These are phyloP conservation scores for Candida golubevii DNA, from an alignment of 805 yeast genomes.

Conservation along the genomic window DNA sequence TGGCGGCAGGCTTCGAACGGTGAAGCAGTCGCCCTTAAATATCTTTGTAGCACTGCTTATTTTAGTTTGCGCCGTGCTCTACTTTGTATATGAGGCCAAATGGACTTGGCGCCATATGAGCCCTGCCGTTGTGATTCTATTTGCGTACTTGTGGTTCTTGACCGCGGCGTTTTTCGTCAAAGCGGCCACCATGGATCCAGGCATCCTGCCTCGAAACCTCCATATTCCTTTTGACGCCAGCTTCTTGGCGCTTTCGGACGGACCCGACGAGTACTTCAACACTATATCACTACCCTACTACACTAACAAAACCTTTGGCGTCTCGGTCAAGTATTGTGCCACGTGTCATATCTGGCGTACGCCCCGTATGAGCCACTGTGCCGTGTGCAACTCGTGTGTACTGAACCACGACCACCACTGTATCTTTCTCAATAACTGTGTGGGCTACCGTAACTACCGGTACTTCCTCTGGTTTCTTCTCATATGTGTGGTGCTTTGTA, in stretches of 20 bases:
- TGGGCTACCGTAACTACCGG: slow-evolving; percentile 36
- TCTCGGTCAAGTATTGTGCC: slow-evolving; percentile 52
- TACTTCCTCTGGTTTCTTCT: slow-evolving; percentile 33
- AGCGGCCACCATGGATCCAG: slow-evolving; percentile 66
- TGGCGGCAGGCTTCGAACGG: slow-evolving; percentile 61
- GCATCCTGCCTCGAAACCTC: slow-evolving; percentile 61
- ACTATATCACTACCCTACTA: slow-evolving; percentile 20
- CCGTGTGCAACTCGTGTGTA: slow-evolving; percentile 63
- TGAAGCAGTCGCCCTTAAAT: slow-evolving; percentile 39
- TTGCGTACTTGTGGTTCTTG: slow-evolving; percentile 55
- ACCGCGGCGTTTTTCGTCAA: slow-evolving; percentile 45
- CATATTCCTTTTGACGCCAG: slow-evolving; percentile 40
- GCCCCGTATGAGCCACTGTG: slow-evolving; percentile 66
- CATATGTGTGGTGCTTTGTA: slow-evolving; percentile 19
- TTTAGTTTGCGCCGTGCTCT: slow-evolving; percentile 49
- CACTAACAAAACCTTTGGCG: slow-evolving; percentile 25
- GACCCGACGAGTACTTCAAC: slow-evolving; percentile 49
- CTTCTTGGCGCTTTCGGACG: slow-evolving; percentile 4
- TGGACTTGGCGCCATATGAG: slow-evolving; percentile 57
- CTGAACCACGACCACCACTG: slow-evolving; percentile 72
- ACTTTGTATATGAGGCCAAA: slow-evolving; percentile 39
- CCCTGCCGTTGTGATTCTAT: slow-evolving; percentile 53
- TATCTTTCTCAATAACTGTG: slow-evolving; percentile 49
- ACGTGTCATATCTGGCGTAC: slow-evolving; percentile 63
- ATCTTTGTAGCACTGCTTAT: slow-evolving; percentile 31